Evolutionary conservation across 2,329 filamentous ascomycete genomes (phyloP), one percentile per base, ranked within the genome.

Genomic region (Incumbomyces lentus): DNA sequence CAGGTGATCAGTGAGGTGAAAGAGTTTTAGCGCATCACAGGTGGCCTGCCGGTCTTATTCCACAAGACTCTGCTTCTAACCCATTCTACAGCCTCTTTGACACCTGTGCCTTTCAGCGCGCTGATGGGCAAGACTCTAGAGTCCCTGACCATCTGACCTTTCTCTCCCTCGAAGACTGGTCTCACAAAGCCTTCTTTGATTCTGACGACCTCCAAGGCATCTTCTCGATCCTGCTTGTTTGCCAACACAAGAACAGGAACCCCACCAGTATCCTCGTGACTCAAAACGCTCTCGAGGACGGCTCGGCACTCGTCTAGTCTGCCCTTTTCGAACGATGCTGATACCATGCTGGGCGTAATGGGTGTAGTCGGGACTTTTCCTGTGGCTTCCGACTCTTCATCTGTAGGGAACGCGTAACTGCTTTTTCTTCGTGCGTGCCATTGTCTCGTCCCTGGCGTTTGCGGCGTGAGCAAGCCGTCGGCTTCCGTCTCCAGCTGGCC

Each of bases 141-240:
- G 68, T 98, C 92, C 53, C 90, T 77, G 44, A 95, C 86, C 52
- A 81, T 84, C 35, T 75, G 77, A 0, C 87, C 87, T 68, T 90
- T 92, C 62, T 94, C 86, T 16, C 92, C 86, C 70, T 96, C 89
- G 70, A 95, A 92, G 17, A 98, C 89, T 69, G 85, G 88, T 67
- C 94, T 84, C 43, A 98, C 89, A 46, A 96, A 73, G 0, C 90
- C 92, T 65, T 98, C 92, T 68, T 98, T 98, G 62, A 98, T 95
- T 54, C 88, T 75, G 50, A 96, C 90, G 2, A 95, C 92, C 73
- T 98, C 92, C 44, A 96, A 86, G 57, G 90, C 96, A 66, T 96
- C 92, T 67, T 98, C 92, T 1, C 90, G 73, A 64, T 98, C 92
- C 69, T 98, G 92, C 68, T 98, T 98, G 64, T 98, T 98, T 51